Conservation (phyloP, 2,329 filamentous ascomycete species). For the Cercospora citrullina region DNA sequence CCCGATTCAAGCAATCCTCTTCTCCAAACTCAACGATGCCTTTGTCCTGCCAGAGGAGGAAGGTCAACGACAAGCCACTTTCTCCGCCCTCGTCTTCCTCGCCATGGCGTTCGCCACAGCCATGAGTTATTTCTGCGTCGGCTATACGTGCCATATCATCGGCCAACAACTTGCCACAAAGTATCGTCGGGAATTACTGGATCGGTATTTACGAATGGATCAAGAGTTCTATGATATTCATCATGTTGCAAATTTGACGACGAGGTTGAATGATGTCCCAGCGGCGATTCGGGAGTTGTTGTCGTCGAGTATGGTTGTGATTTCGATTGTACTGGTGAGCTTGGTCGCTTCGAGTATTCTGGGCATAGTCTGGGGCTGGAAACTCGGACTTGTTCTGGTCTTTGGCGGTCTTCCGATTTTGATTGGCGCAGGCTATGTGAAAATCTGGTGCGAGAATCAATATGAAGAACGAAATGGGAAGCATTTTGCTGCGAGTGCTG, state of each 20-base stretch:
- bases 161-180: slow-evolving; percentile 29
- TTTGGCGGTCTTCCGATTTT: not conserved
- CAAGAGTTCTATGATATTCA: slow-evolving; percentile 77
- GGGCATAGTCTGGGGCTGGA: not conserved
- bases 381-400: not conserved
- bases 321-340: not conserved
- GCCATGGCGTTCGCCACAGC: slow-evolving; percentile 52
- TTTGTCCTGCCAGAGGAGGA: slow-evolving; percentile 45
- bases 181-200: slow-evolving; percentile 28
- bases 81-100: slow-evolving; percentile 58
- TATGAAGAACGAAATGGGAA: not conserved
- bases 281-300: not conserved
- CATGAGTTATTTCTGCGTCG: slow-evolving; percentile 50
- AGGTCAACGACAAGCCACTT: slow-evolving; percentile 47
- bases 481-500: not conserved
- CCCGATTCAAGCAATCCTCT: slow-evolving; percentile 52
- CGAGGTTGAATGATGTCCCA: slow-evolving; percentile 35
- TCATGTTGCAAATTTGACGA: slow-evolving; percentile 57
- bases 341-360: not conserved
- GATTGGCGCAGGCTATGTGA: not conserved
- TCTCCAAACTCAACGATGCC: slow-evolving; percentile 50
- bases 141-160: slow-evolving; percentile 4
- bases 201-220: slow-evolving; percentile 58
- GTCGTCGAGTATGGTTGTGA: not conserved
- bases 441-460: not conserved